Base-by-base conservation (phyloP, 129 eudicot species). In the Daucus carota region DNA sequence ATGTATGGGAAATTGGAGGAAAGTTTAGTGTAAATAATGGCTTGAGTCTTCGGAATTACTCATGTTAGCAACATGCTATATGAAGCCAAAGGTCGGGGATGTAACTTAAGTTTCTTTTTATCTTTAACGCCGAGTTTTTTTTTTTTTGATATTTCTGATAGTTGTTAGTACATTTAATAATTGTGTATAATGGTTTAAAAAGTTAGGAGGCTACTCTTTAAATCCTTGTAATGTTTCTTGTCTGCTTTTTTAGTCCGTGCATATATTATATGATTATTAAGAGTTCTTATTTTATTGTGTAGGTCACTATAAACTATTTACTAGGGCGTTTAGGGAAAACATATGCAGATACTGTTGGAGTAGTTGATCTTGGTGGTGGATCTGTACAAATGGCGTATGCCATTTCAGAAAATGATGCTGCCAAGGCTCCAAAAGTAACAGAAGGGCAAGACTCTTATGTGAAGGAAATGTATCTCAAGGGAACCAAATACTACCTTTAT, bases 371-470 rank as follows among this genome's bases (percentile, higher is more conserved):
- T 78, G 97, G 99, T 43, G 99, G 99, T 80, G 99, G 99, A 73
- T 95, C 99, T 74, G 99, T 95, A 78, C 99, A 95, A 81, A 95
- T 95, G 99, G 97, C 99, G 38, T 95, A 95, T 85, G 97, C 99
- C 65, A 87, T 95, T 76, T 91, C 99, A 77, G 97, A 86, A 57
- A 80, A 83, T 63, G 99, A 95, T 85, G 99, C 97, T 77, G 97
- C 90, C 62, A 95, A 89, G 70, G 96, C 99, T 82, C 97, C 99
- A 67, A 91, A 78, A 84, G 13, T 85, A 73, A 79, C 87, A 76
- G 82, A 38, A 45, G 97, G 92, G 77, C 94, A 91, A 81, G 97
- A 95, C 52, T 71, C 96, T 44, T 95, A 91, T 77, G 94, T 95
- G 72, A 89, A 87, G 86, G 86, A 95, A 84, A 95, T 95, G 99